phyloP scores from a whole-genome alignment of 2,329 filamentous ascomycete genomes.

The Aaosphaeria arxii region DNA sequence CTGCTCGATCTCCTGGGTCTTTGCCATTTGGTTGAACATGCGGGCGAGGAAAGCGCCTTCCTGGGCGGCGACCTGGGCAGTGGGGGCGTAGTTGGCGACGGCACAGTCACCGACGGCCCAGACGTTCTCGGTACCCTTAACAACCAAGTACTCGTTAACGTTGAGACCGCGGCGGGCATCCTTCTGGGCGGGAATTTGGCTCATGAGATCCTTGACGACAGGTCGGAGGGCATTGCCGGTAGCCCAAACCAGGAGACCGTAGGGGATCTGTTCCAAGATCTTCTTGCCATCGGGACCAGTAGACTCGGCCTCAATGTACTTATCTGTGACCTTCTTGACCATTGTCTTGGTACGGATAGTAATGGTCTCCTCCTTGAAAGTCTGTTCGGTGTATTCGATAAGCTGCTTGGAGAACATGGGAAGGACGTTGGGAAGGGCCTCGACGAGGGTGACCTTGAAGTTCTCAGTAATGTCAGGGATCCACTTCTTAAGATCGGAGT shows the following conservation, averaged over 20 bases:
- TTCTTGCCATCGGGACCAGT: slow-evolving; percentile 82
- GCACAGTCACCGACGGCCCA: slow-evolving; percentile 98
- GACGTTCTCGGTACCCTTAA: slow-evolving; percentile 94
- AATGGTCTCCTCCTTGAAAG: slow-evolving; percentile 98
- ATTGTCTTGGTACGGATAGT: slow-evolving; percentile 97
- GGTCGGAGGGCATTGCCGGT: slow-evolving; percentile 93
- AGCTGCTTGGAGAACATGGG: slow-evolving; percentile 99
- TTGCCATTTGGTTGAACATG: slow-evolving; percentile 98
- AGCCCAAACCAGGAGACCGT: slow-evolving; percentile 95
- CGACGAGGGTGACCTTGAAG: slow-evolving; percentile 96
- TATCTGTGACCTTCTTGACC: slow-evolving; percentile 95
- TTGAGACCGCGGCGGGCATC: slow-evolving; percentile 91
- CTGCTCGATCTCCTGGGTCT: slow-evolving; percentile 77
- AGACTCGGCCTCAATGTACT: slow-evolving; percentile 85
- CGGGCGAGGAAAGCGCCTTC: slow-evolving; percentile 93
- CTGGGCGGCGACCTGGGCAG: slow-evolving; percentile 92
- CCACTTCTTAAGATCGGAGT: slow-evolving; percentile 96
- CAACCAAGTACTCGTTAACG: slow-evolving; percentile 98
- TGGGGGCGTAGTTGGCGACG: slow-evolving; percentile 95
- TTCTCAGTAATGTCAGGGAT: slow-evolving; percentile 91
- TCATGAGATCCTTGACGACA: slow-evolving; percentile 87
- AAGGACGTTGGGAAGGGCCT: slow-evolving; percentile 92
- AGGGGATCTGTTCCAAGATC: slow-evolving; percentile 77
- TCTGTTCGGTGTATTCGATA: slow-evolving; percentile 99
- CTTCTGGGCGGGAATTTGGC: slow-evolving; percentile 89